A percentile compares a stretch with the other conserved stretches of the same genome.
Conservation (phyloP, 257 asterid species). For the Catharanthus roseus region DNA sequence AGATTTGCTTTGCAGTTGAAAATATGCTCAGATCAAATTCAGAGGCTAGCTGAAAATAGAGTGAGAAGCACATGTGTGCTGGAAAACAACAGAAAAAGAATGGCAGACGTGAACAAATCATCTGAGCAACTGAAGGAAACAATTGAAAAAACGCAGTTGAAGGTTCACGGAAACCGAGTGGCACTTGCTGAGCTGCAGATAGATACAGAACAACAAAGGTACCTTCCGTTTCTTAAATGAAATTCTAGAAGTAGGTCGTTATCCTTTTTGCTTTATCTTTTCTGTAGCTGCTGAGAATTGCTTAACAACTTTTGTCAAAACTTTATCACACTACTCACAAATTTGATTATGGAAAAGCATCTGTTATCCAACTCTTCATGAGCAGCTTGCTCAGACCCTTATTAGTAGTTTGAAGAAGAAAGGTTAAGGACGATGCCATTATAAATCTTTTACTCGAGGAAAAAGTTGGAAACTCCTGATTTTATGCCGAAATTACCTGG, state of each 20-base stretch:
- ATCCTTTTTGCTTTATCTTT: neutral
- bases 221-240: neutral
- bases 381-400: neutral
- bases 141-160: constrained; percentile 67
- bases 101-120: constrained; percentile 49
- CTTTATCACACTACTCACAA: neutral
- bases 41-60: constrained; percentile 69
- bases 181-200: constrained; percentile 71
- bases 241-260: neutral
- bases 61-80: constrained; percentile 38
- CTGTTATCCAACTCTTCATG: neutral
- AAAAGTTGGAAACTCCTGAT: neutral
- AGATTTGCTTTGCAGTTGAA: constrained; percentile 62
- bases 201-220: constrained; percentile 91
- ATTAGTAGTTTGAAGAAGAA: neutral
- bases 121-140: constrained; percentile 46
- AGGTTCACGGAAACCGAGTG: constrained; percentile 55
- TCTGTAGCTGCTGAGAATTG: neutral
- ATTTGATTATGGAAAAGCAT: neutral
- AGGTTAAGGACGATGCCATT: neutral
- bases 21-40: constrained; percentile 60
- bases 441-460: neutral
- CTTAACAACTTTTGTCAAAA: neutral
- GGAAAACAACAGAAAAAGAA: constrained; percentile 60
- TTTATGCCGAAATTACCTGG: neutral